Evolutionary conservation across 2,329 filamentous ascomycete species (phyloP), one percentile per base, ranked within the genome.

Genomic region (Trichoderma sp.): DNA sequence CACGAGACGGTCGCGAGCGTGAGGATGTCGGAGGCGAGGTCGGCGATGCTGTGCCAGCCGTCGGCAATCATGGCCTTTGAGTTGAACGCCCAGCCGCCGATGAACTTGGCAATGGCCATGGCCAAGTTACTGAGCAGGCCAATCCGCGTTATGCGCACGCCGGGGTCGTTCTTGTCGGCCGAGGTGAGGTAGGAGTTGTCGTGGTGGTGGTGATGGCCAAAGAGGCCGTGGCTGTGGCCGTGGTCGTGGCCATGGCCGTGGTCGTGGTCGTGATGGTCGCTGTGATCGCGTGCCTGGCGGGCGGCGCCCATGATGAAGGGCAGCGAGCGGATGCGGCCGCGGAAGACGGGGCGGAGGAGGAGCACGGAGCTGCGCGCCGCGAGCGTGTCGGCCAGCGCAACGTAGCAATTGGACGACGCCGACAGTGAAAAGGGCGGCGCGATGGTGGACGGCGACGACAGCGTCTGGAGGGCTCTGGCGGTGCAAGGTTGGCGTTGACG

Each of bases 101-200:
- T 84, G 52, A 95, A 96, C 80, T 99, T 99, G 73, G 89, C 92
- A 74, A 98, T 84, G 60, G 95, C 96, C 94, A 99, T 98, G 77
- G 90, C 90, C 65, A 98, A 84, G 79, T 99, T 99, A 74, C 94
- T 93, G 75, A 98, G 74, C 54, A 83, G 79, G 52, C 85, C 85
- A 72, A 89, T 86, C 0, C 87, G 87, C 26, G 83, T 86, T 69
- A 92, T 84, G 51, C 86, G 76, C 68, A 91, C 90, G 0, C 89
- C 87, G 61, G 90, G 91, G 73, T 87, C 88, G 76, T 87, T 90
- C 79, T 92, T 89, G 71, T 93, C 91, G 72, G 93, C 86, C 64
- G 96, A 99, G 77, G 97, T 97, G 75, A 94, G 90, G 75, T 97
- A 96, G 73, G 93, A 93, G 60, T 96, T 94, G 81, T 99, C 96